A percentile compares a stretch with the other conserved stretches of the same genome.
phyloP scores from a whole-genome alignment of 2,329 filamentous ascomycete genomes.

The Ophiobolus disseminans region DNA sequence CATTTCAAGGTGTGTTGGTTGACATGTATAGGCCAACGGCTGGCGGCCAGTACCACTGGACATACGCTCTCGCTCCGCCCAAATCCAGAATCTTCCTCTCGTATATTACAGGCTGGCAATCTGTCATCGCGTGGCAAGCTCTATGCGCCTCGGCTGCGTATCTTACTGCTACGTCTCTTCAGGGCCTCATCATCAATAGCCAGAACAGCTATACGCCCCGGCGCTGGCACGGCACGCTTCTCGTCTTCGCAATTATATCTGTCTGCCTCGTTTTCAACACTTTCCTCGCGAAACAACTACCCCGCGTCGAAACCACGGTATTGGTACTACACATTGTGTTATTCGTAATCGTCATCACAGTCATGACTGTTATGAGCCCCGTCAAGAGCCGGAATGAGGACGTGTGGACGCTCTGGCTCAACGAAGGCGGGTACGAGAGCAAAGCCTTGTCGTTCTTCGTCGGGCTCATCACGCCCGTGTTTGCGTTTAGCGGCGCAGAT shows the following conservation, averaged over 20 bases:
- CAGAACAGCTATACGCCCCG: slow-evolving; percentile 43
- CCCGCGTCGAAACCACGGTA: slow-evolving; percentile 53
- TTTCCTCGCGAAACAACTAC: slow-evolving; percentile 50
- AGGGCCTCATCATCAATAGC: slow-evolving; percentile 43
- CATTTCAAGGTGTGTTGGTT: no score
- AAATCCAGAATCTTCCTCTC: slow-evolving; percentile 14
- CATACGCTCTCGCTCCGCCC: slow-evolving; percentile 15
- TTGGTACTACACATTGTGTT: slow-evolving; percentile 56
- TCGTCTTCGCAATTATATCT: slow-evolving; percentile 52
- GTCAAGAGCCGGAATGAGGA: slow-evolving; percentile 44
- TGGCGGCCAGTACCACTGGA: slow-evolving; percentile 26
- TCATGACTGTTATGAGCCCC: slow-evolving; percentile 52
- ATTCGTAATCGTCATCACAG: slow-evolving; percentile 56
- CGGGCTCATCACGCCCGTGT: slow-evolving; percentile 35
- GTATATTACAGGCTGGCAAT: slow-evolving; percentile 18
- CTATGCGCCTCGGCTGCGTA: slow-evolving; percentile 30
- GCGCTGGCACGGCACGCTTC: slow-evolving; percentile 57
- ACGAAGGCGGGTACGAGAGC: slow-evolving; percentile 51
- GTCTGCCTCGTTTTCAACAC: slow-evolving; percentile 52
- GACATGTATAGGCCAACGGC: no score
- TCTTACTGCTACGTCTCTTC: slow-evolving; percentile 25
- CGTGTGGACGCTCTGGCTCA: slow-evolving; percentile 55
- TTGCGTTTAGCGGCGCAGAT: slow-evolving; percentile 30
- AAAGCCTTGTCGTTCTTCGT: slow-evolving; percentile 50
- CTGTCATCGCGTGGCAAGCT: slow-evolving; percentile 50